Evolutionary conservation across 1,284 basidiomycete species (phyloP).

Genomic region (Boletus austroedulis): DNA sequence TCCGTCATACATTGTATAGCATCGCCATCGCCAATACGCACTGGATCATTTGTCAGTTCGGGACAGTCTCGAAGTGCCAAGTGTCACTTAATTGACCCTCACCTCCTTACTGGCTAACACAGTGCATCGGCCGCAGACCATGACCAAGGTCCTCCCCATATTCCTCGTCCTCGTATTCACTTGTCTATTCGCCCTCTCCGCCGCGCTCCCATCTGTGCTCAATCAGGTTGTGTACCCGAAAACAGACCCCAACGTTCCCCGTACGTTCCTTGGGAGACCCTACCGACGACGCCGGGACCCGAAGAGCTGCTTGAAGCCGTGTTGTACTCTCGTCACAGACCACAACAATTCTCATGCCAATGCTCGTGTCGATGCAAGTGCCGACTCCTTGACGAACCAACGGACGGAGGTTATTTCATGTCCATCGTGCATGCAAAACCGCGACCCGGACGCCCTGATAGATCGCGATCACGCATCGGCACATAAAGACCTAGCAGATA

Average conservation of each 20-base stretch:
- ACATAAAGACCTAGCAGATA: not conserved
- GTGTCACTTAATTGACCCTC: not conserved
- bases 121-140: not conserved
- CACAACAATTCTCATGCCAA: not conserved
- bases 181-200: constrained; percentile 10
- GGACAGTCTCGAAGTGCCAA: not conserved
- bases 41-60: not conserved
- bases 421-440: not conserved
- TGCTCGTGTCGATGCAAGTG: not conserved
- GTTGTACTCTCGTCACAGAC: not conserved
- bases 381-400: not conserved
- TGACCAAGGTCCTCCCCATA: constrained; percentile 1
- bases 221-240: not conserved
- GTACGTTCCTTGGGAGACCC: constrained; percentile 20
- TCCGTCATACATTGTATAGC: not conserved
- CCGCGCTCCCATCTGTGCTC: constrained; percentile 1
- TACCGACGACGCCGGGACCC: constrained; percentile 8
- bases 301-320: not conserved
- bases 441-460: not conserved
- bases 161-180: constrained; percentile 7
- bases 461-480: not conserved
- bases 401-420: not conserved
- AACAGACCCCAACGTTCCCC: constrained; percentile 8
- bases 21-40: not conserved
- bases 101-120: not conserved